Evolutionary conservation across 768 basidiomycete genomes (phyloP), one percentile per base, ranked within the genome.

Genomic region (Scleroderma bovista): DNA sequence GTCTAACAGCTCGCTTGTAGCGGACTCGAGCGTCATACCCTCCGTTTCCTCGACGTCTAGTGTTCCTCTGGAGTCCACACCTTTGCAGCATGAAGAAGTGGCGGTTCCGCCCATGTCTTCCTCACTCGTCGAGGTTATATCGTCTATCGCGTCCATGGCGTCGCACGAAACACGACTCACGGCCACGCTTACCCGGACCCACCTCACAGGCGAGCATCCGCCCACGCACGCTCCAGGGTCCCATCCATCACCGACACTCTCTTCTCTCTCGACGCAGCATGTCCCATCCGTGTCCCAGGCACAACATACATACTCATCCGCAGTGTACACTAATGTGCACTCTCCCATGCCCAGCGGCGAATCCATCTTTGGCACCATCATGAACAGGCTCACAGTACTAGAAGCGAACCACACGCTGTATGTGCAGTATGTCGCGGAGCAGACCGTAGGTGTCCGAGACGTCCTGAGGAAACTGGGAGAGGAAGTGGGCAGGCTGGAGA

Each of bases 301-400:
- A 29, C 26, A n/a, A n/a, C n/a, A 45, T 26, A 20, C 22, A 26
- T 31, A 17, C 6, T 45, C 44, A 17, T 40, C 39, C 2, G 41
- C 39, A 29, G 55, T 51, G 32, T 54, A 53, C 29, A 32, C 49
- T 9, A 53, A 36, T 41, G 15, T 44, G 2, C 56, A 57, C 11
- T 19, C 40, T 10, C 46, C 37, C 2, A 23, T 55, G 38, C 23
- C 64, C 49, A 44, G 57, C 12, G 90, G 89, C 20, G 96, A 99
- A 64, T 94, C 92, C 2, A 93, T 99, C 56, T 98, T 96, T 60
- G 86, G 93, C 8, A 90, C 86, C 12, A 99, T 98, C 57, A 94
- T 94, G 83, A 95, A 96, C 57, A 84, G 93, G 7, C 76, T 99
- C 11, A 79, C 81, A 2, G 79, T 81, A 6, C 76, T 98, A 13